Evolutionary conservation across 164 flowering plant species (phyloP).

Genomic region (Tetrastigma voinierianum): DNA sequence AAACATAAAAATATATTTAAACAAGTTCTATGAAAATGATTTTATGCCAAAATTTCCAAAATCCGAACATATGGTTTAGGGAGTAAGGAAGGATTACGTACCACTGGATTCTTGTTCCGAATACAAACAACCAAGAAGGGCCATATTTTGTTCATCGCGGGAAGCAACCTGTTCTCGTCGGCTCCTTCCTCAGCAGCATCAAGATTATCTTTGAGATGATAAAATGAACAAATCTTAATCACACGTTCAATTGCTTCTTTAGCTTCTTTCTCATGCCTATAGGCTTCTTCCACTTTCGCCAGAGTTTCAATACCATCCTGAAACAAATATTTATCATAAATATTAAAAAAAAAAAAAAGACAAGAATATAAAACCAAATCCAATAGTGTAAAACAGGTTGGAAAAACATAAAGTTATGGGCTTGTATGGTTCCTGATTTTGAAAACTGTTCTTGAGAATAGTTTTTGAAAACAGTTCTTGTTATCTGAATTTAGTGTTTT

Average conservation of each 20-base stretch:
- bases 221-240: slow-evolving; percentile 41
- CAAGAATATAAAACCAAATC: not conserved
- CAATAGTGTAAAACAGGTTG: not conserved
- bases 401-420: not conserved
- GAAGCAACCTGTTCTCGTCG: slow-evolving; percentile 90
- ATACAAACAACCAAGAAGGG: slow-evolving; percentile 77
- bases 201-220: slow-evolving; percentile 63
- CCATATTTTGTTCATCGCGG: slow-evolving; percentile 94
- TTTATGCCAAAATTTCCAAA: too few species aligned
- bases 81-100: slow-evolving; percentile 25
- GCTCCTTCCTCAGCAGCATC: slow-evolving; percentile 62
- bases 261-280: slow-evolving; percentile 51
- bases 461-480: too few species aligned
- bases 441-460: too few species aligned
- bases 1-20: too few species aligned
- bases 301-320: slow-evolving; percentile 71
- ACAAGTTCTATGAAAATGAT: too few species aligned
- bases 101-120: slow-evolving; percentile 63
- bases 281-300: slow-evolving; percentile 84
- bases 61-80: too few species aligned
- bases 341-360: not conserved
- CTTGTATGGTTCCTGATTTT: too few species aligned
- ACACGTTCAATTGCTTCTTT: slow-evolving; percentile 52
- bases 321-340: not conserved
- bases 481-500: too few species aligned